Evolutionary conservation across 371 early-diverging fungal species (phyloP).

Genomic region (Capillidium rhysosporum): DNA sequence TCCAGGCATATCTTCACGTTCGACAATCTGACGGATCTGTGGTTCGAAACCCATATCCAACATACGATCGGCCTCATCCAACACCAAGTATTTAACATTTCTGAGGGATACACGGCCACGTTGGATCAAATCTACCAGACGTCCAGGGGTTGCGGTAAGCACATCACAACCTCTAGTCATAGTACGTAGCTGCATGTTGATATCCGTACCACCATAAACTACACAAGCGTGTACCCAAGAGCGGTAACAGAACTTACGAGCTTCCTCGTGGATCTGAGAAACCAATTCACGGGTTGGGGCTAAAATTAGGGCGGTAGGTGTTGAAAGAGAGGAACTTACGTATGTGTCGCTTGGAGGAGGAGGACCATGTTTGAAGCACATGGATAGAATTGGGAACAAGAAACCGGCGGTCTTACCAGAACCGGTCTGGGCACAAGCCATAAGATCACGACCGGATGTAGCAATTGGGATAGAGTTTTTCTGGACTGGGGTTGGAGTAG

Average conservation of each 20-base stretch:
- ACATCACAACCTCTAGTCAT: conserved; percentile 89
- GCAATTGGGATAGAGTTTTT: conserved; percentile 82
- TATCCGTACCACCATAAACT: conserved; percentile 95
- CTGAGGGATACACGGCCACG: conserved; percentile 66
- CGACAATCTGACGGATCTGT: conserved; percentile 93
- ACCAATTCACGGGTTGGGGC: conserved; percentile 98
- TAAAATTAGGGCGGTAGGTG: conserved; percentile 66
- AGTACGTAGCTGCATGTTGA: conserved; percentile 71
- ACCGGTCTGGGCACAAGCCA: conserved; percentile 90
- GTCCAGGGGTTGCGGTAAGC: conserved; percentile 95
- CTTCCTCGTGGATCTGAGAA: conserved; percentile 74
- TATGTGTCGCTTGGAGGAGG: conserved; percentile 32
- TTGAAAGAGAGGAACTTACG: neutral
- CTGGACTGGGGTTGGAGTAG: conserved; percentile 90
- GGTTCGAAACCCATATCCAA: conserved; percentile 99
- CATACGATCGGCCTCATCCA: conserved; percentile 99
- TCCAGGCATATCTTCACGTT: conserved; percentile 74
- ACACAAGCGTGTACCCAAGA: conserved; percentile 85
- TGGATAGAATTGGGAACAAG: conserved; percentile 73
- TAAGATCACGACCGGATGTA: conserved; percentile 46
- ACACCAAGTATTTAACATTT: conserved; percentile 67
- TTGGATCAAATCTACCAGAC: conserved; percentile 89
- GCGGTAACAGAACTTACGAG: conserved; percentile 69
- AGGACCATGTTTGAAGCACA: conserved; percentile 80
- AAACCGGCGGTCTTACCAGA: conserved; percentile 86